Percentiles rank a stretch among this genome's conserved stretches.
phyloP scores from a whole-genome alignment of 371 early-diverging fungal genomes.

The Coemansia sp. region DNA sequence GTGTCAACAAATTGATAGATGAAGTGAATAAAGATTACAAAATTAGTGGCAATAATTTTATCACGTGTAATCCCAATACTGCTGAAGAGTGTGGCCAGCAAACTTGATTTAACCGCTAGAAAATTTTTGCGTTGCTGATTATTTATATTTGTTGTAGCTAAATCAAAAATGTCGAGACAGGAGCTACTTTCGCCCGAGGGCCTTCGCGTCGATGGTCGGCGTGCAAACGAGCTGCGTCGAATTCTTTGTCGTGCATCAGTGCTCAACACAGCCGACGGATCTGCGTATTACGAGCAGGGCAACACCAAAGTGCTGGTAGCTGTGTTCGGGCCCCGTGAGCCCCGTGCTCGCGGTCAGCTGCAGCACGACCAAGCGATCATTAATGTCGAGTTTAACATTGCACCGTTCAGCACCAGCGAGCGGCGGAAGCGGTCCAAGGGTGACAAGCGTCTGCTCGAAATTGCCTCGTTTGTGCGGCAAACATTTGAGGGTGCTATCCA shows the following conservation, averaged over 20 bases:
- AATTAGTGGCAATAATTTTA: neutral
- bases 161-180: constrained; percentile 55
- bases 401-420: constrained; percentile 89
- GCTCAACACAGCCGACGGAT: constrained; percentile 85
- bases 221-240: constrained; percentile 85
- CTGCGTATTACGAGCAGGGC: constrained; percentile 92
- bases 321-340: constrained; percentile 93
- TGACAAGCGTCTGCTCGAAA: constrained; percentile 89
- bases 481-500: constrained; percentile 90
- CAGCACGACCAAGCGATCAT: constrained; percentile 76
- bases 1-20: neutral
- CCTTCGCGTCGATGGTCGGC: constrained; percentile 90
- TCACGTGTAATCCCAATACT: neutral
- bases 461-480: constrained; percentile 80
- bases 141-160: no score
- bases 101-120: no score
- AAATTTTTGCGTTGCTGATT: no score
- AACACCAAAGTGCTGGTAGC: constrained; percentile 91
- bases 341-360: constrained; percentile 58
- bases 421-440: constrained; percentile 75
- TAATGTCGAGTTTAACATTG: constrained; percentile 86
- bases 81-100: no score
- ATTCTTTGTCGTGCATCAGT: constrained; percentile 77
- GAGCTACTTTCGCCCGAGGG: constrained; percentile 72
- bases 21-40: neutral